A percentile compares a stretch with the other conserved stretches of the same genome.
Evolutionary conservation across 2,329 filamentous ascomycete species (phyloP).

Genomic region (Diaporthe capsici): DNA sequence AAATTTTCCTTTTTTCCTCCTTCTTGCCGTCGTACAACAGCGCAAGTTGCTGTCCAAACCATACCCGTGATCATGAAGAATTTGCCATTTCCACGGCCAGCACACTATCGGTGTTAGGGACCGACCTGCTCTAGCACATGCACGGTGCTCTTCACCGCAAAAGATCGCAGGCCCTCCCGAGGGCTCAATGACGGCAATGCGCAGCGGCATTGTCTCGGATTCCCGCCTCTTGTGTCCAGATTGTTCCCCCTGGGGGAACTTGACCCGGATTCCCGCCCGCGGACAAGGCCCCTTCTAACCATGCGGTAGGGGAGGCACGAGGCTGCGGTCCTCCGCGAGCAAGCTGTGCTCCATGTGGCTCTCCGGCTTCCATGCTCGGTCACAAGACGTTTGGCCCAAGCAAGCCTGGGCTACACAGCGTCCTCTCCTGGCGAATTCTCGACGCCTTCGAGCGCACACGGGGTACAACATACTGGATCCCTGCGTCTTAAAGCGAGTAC

Average conservation of each 20-base stretch:
- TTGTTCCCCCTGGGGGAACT: neutral
- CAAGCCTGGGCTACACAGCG: slow-evolving; percentile 21
- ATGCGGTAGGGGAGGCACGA: slow-evolving; percentile 1
- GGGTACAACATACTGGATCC: neutral
- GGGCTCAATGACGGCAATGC: slow-evolving; percentile 19
- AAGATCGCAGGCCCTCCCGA: slow-evolving; percentile 1
- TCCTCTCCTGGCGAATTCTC: slow-evolving; percentile 30
- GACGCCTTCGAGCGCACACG: slow-evolving; percentile 24
- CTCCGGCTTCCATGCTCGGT: slow-evolving; percentile 22
- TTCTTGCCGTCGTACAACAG: slow-evolving; percentile 16
- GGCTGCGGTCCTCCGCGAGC: neutral
- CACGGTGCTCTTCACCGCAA: slow-evolving; percentile 30
- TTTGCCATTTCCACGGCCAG: slow-evolving; percentile 18
- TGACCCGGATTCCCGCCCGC: slow-evolving; percentile 17
- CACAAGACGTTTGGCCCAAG: slow-evolving; percentile 26
- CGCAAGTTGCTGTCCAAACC: slow-evolving; percentile 6
- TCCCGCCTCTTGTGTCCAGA: slow-evolving; percentile 17
- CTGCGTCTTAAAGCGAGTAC: slow-evolving; percentile 2
- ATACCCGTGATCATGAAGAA: slow-evolving; percentile 26
- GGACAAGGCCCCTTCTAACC: neutral
- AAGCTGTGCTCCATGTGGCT: slow-evolving; percentile 4
- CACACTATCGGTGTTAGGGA: neutral
- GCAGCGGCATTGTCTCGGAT: slow-evolving; percentile 29
- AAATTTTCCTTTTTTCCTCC: neutral
- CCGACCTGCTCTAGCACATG: slow-evolving; percentile 4